Conservation (phyloP, 352 stramenopile species). For the Pythium insidiosum region DNA sequence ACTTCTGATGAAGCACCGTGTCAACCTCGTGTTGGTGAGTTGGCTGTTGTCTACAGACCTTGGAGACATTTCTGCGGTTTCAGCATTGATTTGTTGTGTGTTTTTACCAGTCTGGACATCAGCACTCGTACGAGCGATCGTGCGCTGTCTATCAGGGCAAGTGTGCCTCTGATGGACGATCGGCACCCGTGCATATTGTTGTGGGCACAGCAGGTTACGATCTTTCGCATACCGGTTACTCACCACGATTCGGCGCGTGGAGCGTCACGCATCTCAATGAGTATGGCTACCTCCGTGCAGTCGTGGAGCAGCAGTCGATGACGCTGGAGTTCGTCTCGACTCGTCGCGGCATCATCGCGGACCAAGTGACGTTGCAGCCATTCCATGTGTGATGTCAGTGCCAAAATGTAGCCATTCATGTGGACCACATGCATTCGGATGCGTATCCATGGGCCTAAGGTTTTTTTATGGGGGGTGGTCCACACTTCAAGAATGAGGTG, state of each 20-base stretch:
- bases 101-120: slow-evolving; percentile 59
- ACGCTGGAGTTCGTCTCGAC: slow-evolving; percentile 61
- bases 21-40: slow-evolving; percentile 84
- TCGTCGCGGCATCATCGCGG: slow-evolving; percentile 53
- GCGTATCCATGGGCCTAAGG: slow-evolving; percentile 12
- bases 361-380: slow-evolving; percentile 28
- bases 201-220: slow-evolving; percentile 68
- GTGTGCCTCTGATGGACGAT: slow-evolving; percentile 40
- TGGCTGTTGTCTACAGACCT: no score
- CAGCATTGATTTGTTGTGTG: no score
- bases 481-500: slow-evolving; percentile 4
- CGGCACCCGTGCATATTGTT: slow-evolving; percentile 64
- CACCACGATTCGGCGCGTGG: slow-evolving; percentile 51
- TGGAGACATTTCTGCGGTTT: no score
- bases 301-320: slow-evolving; percentile 28
- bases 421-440: slow-evolving; percentile 5
- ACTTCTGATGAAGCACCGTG: slow-evolving; percentile 66
- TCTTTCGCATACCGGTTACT: slow-evolving; percentile 40
- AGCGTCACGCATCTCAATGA: slow-evolving; percentile 55
- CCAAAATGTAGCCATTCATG: slow-evolving; percentile 18
- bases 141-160: slow-evolving; percentile 68
- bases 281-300: slow-evolving; percentile 59
- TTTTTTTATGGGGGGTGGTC: no score
- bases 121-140: slow-evolving; percentile 86
- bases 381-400: slow-evolving; percentile 8